These are phyloP conservation scores for Nelumbo lutea DNA, from an alignment of 164 flowering plant genomes.

Conservation along the genomic window DNA sequence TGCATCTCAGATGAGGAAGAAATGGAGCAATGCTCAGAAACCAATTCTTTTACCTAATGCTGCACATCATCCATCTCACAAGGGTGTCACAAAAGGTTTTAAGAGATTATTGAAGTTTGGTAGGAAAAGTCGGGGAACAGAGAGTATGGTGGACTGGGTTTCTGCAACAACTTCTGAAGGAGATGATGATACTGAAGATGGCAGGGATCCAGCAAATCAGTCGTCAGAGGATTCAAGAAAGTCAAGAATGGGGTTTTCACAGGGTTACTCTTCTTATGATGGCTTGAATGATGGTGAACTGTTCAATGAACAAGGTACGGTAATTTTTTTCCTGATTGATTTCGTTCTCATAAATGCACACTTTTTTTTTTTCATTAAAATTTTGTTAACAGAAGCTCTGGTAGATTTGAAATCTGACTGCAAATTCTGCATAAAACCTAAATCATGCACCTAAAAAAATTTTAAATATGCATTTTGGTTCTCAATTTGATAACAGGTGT, in stretches of 20 bases:
- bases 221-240: slow-evolving; percentile 88
- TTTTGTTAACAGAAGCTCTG: neutral
- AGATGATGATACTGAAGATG: slow-evolving; percentile 96
- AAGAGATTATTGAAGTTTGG: slow-evolving; percentile 90
- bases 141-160: slow-evolving; percentile 78
- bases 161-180: slow-evolving; percentile 99
- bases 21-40: slow-evolving; percentile 93
- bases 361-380: neutral
- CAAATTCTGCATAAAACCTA: neutral
- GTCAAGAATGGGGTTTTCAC: slow-evolving; percentile 86
- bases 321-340: slow-evolving; percentile 17
- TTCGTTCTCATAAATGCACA: neutral
- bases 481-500: slow-evolving; percentile 7
- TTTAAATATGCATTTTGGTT: slow-evolving; percentile 5
- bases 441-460: neutral
- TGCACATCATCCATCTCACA: slow-evolving; percentile 59
- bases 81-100: slow-evolving; percentile 86
- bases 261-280: slow-evolving; percentile 59
- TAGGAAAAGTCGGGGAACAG: slow-evolving; percentile 77
- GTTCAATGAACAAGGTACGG: slow-evolving; percentile 59
- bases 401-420: neutral
- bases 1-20: slow-evolving; percentile 90
- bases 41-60: slow-evolving; percentile 56
- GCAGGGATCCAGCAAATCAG: slow-evolving; percentile 69
- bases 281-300: slow-evolving; percentile 66